Conservation (phyloP, 2,329 filamentous ascomycete genomes). For the Aureobasidium sp. region DNA sequence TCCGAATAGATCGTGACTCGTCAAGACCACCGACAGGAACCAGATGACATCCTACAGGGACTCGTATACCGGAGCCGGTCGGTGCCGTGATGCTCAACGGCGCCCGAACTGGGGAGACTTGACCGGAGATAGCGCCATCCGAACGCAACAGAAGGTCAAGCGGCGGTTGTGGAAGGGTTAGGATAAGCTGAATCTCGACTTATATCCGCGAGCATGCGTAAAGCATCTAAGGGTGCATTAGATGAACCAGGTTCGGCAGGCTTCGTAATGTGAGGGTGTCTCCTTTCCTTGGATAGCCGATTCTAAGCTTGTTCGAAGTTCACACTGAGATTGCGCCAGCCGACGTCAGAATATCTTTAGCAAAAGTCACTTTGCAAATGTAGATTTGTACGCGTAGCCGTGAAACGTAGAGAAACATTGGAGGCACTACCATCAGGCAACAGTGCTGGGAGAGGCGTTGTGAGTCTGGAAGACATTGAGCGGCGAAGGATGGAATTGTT, state of each 20-base stretch:
- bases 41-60: neutral
- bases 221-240: neutral
- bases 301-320: neutral
- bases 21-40: neutral
- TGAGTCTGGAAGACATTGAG: neutral
- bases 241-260: neutral
- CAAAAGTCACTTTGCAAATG: neutral
- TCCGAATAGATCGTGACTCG: neutral
- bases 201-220: neutral
- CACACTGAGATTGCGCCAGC: neutral
- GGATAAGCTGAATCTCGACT: neutral
- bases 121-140: neutral
- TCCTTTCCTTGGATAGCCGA: neutral
- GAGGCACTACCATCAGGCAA: too few relatives aligned
- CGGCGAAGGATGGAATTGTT: neutral
- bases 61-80: neutral
- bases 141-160: neutral
- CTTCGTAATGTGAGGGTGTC: neutral
- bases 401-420: neutral
- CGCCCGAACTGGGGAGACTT: neutral
- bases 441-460: neutral
- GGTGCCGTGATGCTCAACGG: slow-evolving; percentile 2
- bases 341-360: neutral
- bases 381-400: neutral
- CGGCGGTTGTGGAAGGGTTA: neutral